Evolutionary conservation across 2,329 filamentous ascomycete genomes (phyloP).

Genomic region (Colletotrichum spaethianum): DNA sequence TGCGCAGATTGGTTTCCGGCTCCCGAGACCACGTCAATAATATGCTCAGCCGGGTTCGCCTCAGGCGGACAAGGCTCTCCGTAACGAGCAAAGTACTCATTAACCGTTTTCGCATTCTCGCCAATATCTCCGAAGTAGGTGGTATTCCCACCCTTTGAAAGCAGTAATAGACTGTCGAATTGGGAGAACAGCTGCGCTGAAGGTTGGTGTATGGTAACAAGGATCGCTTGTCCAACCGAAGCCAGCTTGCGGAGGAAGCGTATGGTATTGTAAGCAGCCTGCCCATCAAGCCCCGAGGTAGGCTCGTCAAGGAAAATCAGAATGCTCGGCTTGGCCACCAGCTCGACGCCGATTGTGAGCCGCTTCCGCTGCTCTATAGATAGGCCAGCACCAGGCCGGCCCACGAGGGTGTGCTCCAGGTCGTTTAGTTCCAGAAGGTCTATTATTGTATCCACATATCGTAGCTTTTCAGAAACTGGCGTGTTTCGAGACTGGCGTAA

Average conservation of each 20-base stretch:
- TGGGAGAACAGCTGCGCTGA: constrained; percentile 65
- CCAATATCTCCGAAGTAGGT: constrained; percentile 80
- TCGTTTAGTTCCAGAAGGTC: constrained; percentile 75
- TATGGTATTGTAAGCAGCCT: constrained; percentile 55
- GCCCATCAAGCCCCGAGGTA: constrained; percentile 62
- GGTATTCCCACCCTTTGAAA: constrained; percentile 74
- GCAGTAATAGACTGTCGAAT: constrained; percentile 74
- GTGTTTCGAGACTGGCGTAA: constrained; percentile 71
- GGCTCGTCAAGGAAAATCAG: constrained; percentile 79
- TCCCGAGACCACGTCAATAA: constrained; percentile 57
- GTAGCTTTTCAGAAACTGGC: constrained; percentile 72
- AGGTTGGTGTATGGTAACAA: constrained; percentile 63
- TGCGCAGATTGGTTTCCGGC: constrained; percentile 15
- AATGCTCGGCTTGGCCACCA: constrained; percentile 74
- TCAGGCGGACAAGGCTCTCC: constrained; percentile 59
- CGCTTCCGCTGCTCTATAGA: constrained; percentile 71
- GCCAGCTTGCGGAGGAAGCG: constrained; percentile 62
- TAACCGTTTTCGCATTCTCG: constrained; percentile 67
- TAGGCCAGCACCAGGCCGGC: constrained; percentile 57
- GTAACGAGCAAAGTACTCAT: constrained; percentile 70
- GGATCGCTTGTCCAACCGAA: constrained; percentile 74
- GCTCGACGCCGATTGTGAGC: constrained; percentile 78
- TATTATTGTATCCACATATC: constrained; percentile 77
- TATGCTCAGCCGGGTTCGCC: constrained; percentile 60
- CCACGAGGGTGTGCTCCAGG: constrained; percentile 74